phyloP scores from a whole-genome alignment of 2,329 filamentous ascomycete species.

The Xylariaceae sp. region DNA sequence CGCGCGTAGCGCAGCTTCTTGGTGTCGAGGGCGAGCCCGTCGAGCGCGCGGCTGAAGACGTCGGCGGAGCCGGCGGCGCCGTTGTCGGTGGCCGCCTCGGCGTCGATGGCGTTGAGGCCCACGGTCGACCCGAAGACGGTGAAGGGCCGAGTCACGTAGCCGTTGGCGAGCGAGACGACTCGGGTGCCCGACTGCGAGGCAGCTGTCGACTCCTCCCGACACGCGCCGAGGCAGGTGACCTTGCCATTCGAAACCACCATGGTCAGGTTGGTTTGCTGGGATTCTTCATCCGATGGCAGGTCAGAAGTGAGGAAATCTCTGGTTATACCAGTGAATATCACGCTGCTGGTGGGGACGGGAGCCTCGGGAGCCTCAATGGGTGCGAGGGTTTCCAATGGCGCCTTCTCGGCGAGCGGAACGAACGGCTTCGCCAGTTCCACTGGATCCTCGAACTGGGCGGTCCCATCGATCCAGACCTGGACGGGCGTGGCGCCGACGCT shows the following conservation, averaged over 20 bases:
- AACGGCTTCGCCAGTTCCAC: constrained; percentile 46
- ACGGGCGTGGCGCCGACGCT: constrained; percentile 51
- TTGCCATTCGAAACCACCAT: constrained; percentile 45
- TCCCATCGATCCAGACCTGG: constrained; percentile 58
- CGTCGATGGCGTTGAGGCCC: constrained; percentile 56
- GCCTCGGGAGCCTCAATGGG: constrained; percentile 39
- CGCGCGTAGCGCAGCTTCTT: constrained; percentile 48
- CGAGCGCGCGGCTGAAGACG: constrained; percentile 50
- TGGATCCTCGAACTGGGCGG: constrained; percentile 47
- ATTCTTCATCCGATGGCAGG: constrained; percentile 8
- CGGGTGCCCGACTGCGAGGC: constrained; percentile 27
- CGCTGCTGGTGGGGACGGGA: constrained; percentile 27
- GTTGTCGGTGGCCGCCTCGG: constrained; percentile 47
- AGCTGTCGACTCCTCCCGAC: constrained; percentile 34
- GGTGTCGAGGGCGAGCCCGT: constrained; percentile 46
- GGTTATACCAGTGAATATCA: constrained; percentile 50
- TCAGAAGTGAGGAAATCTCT: constrained; percentile 45
- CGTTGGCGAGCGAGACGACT: constrained; percentile 45
- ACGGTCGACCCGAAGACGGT: constrained; percentile 53
- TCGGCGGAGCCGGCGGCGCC: constrained; percentile 30
- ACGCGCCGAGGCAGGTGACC: constrained; percentile 50
- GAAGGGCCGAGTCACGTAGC: constrained; percentile 52
- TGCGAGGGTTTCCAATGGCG: too few species aligned
- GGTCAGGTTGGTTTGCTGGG: constrained; percentile 27
- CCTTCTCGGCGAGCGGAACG: constrained; percentile 29